Evolutionary conservation across 2,329 filamentous ascomycete genomes (phyloP), one percentile per base, ranked within the genome.

Genomic region (Colletotrichum camelliae): DNA sequence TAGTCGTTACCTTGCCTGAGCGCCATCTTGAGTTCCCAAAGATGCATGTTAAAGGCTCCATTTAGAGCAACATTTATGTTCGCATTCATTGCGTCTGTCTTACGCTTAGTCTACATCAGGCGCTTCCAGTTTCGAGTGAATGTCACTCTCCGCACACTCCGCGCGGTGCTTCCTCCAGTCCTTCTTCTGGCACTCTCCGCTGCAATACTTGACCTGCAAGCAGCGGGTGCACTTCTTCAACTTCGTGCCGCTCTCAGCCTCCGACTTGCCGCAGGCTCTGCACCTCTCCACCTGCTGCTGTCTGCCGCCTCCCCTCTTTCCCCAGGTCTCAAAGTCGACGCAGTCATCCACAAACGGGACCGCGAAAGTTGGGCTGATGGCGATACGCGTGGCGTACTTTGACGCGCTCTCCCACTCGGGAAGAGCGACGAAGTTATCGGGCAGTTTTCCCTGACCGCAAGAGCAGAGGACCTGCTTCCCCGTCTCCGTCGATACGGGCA

Each of bases 301-400:
- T 0, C 35, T 0, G 33, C 65, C 15, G n/a, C n/a, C 9, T 31
- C 61, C 55, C 15, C 29, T 37, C 15, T 24, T 29, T 31, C 72
- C 60, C 48, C 67, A 75, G 6, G 61, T 16, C 4, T 67, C 35
- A 18, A 60, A 70, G 27, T 86, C 83, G 1, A 86, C 76, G 24
- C 86, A 77, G 29, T 86, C 81, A 78, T 89, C 88, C 2, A 87
- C 85, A 12, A 85, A 83, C 0, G 85, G 84, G 27, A 85, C 83
- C 10, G 88, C 82, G 79, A 87, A 93, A 0, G 84, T 82, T 0
- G 90, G 90, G 71, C 91, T 92, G 78, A 93, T 90, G 6, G 90
- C 90, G 7, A 91, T 83, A 7, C 92, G 87, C 33, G 91, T 90
- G 33, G 88, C 86, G 65, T 87, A 82, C 70, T 83, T 80, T 1